These are phyloP conservation scores for Exophiala sp. DNA, from an alignment of 2,329 filamentous ascomycete genomes.

Conservation along the genomic window DNA sequence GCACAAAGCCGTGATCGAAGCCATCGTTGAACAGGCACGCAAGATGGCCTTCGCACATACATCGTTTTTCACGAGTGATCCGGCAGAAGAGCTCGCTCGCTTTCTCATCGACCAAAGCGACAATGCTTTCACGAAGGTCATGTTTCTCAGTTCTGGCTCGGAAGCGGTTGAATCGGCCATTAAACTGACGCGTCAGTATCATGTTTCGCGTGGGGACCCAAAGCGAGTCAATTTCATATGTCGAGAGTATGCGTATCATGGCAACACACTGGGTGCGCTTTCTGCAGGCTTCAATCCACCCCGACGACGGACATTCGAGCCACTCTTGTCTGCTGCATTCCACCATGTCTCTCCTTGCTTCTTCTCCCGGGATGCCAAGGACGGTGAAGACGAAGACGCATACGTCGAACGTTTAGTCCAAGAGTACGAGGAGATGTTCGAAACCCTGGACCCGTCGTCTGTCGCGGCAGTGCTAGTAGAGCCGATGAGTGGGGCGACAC, in stretches of 20 bases:
- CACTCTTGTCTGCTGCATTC: conserved; percentile 22
- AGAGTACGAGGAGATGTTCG: conserved; percentile 50
- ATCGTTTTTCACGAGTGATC: conserved; percentile 41
- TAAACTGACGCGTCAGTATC: conserved; percentile 50
- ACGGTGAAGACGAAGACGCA: conserved; percentile 36
- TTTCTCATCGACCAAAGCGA: conserved; percentile 49
- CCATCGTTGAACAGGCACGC: conserved; percentile 41
- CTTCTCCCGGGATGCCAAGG: conserved; percentile 30
- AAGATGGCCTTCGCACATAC: conserved; percentile 45
- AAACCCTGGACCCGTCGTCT: conserved; percentile 42
- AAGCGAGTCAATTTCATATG: conserved; percentile 41
- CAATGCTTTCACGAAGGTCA: conserved; percentile 52
- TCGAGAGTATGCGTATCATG: conserved; percentile 48
- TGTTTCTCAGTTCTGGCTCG: conserved; percentile 58
- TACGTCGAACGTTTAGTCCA: conserved; percentile 41
- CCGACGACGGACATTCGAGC: conserved; percentile 33
- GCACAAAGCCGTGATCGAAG: conserved; percentile 40
- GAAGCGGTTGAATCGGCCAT: conserved; percentile 48
- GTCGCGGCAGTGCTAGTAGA: conserved; percentile 51
- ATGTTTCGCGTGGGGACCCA: conserved; percentile 36
- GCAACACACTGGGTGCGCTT: conserved; percentile 48
- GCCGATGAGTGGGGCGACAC: conserved; percentile 46
- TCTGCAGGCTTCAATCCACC: conserved; percentile 36
- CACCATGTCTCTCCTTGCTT: conserved; percentile 30
- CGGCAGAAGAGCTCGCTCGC: conserved; percentile 42